Conservation (phyloP, 108 stramenopile species). For the Skeletonema costatum region DNA sequence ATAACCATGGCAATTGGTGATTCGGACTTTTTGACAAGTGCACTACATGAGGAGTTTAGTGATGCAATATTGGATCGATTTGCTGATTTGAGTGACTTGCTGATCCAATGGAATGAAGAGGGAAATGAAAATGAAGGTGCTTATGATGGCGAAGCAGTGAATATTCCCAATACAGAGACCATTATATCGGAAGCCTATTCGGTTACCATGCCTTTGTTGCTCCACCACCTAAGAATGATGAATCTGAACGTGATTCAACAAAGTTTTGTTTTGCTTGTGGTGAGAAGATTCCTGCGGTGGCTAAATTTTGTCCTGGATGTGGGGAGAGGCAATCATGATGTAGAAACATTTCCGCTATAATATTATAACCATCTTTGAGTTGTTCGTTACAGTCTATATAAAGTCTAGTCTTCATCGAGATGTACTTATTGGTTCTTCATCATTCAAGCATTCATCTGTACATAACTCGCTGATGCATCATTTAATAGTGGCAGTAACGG, state of each 20-base stretch:
- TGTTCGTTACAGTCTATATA: too few relatives aligned
- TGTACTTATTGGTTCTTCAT: too few relatives aligned
- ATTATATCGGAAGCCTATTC: neutral
- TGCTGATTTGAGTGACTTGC: slow-evolving; percentile 24
- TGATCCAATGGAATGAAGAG: slow-evolving; percentile 31
- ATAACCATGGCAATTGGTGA: slow-evolving; percentile 37
- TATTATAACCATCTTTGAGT: too few relatives aligned
- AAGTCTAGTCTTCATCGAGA: too few relatives aligned
- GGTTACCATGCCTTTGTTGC: neutral
- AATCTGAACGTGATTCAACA: neutral
- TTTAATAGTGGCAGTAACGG: too few relatives aligned
- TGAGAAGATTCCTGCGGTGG: slow-evolving; percentile 24
- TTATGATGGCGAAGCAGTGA: neutral
- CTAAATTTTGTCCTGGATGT: slow-evolving; percentile 45
- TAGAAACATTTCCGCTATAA: too few relatives aligned
- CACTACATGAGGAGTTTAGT: slow-evolving; percentile 42
- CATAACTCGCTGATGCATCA: too few relatives aligned
- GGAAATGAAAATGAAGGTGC: slow-evolving; percentile 9
- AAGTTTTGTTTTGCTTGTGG: slow-evolving; percentile 52
- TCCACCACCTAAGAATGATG: neutral
- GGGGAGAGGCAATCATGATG: slow-evolving; percentile 31
- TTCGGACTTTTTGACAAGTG: slow-evolving; percentile 38
- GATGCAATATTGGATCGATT: slow-evolving; percentile 48
- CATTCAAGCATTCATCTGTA: too few relatives aligned
- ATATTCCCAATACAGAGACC: neutral